Evolutionary conservation across 129 eudicot species (phyloP).

Genomic region (Flaveria brownii): DNA sequence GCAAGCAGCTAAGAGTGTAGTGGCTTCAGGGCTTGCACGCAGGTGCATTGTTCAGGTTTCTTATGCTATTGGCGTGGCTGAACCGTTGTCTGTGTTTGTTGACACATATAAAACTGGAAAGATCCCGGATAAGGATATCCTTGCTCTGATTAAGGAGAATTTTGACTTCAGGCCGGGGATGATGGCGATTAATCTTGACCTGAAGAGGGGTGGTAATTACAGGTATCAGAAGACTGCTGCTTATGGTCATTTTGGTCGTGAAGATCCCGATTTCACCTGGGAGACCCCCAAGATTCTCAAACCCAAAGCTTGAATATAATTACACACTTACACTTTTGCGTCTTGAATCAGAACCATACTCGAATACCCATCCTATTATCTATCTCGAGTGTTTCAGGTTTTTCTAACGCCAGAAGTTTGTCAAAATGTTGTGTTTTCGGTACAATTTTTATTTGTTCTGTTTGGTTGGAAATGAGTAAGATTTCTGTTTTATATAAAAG

Average conservation of each 20-base stretch:
- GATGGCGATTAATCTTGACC: constrained; percentile 70
- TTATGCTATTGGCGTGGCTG: constrained; percentile 78
- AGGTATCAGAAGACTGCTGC: constrained; percentile 83
- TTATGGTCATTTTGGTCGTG: constrained; percentile 81
- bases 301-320: constrained; percentile 47
- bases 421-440: constrained; percentile 25
- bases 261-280: constrained; percentile 82
- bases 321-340: constrained; percentile 12
- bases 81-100: constrained; percentile 70
- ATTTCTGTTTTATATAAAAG: constrained; percentile 13
- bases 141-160: constrained; percentile 60
- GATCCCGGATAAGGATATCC: constrained; percentile 67
- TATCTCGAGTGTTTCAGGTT: too few relatives aligned
- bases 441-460: constrained; percentile 14
- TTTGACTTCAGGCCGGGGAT: constrained; percentile 85
- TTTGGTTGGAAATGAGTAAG: constrained; percentile 13
- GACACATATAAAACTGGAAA: constrained; percentile 67
- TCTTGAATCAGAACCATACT: background rate
- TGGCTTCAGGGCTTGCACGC: constrained; percentile 76
- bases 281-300: constrained; percentile 70
- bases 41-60: constrained; percentile 78
- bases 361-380: too few relatives aligned
- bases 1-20: constrained; percentile 77
- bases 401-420: background rate
- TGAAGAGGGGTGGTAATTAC: constrained; percentile 66